Evolutionary conservation across 768 basidiomycete species (phyloP), one percentile per base, ranked within the genome.

Genomic region (Epithele typhae): DNA sequence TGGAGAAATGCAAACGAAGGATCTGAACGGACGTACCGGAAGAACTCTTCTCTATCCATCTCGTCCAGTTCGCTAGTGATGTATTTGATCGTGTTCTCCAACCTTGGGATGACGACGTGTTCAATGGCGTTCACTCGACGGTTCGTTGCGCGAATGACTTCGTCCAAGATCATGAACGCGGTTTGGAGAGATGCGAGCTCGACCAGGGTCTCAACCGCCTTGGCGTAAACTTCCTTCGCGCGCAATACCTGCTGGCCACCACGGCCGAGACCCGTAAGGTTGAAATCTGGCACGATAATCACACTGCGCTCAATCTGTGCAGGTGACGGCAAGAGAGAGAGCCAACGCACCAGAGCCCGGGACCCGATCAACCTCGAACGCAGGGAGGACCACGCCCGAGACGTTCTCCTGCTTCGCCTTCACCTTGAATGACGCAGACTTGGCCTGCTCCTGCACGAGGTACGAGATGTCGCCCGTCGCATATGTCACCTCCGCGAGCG

Each of bases 111-210:
- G 57, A 99, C 75, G 54, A 99, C 84, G 63, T 99, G 92, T 59
- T 99, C 96, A 54, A 99, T 95, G 3, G 96, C 96, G 61, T 99
- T 99, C 33, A 99, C 96, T 53, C 96, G 84, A 42, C 96, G 88
- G 66, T 98, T 99, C 30, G 96, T 98, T n/a, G 94, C 92, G 38
- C 92, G 88, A 60, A 99, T 99, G 50, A 98, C 96, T 68, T 98
- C 96, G 67, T 99, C 96, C 30, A 99, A 80, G 56, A 98, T 97
- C 47, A 86, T 95, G 71, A 99, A 99, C 4, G 96, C 96, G 0
- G 96, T 98, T 70, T 98, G 88, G 34, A 99, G 72, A 11, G 92
- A 95, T 1, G 96, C 96, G 27, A 99, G 80, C 66, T 99, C 95
- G 32, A 99, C 95, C 22, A 99, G 76, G 3, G 94, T 96, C 66